These are phyloP conservation scores for Leucogyrophana mollusca DNA, from an alignment of 768 basidiomycete genomes.

Conservation along the genomic window DNA sequence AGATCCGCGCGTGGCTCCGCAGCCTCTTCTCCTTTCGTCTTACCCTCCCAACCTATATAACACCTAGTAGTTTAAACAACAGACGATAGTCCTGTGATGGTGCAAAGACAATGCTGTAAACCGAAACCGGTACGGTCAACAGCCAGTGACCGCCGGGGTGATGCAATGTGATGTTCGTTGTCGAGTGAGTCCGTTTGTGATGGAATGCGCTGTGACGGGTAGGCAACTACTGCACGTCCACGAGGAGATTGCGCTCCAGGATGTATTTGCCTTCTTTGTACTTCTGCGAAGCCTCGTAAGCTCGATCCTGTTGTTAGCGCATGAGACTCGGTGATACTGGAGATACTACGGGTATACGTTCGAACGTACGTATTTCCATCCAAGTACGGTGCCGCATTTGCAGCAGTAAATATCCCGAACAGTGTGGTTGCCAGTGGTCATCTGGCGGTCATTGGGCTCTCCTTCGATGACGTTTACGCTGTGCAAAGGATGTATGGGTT, in stretches of 20 bases:
- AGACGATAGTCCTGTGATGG: conserved; percentile 14
- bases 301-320: conserved; percentile 67
- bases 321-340: neutral
- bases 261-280: conserved; percentile 99
- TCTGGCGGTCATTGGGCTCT: conserved; percentile 85
- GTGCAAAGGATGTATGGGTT: conserved; percentile 11
- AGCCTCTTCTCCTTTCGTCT: conserved; percentile 9
- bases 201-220: conserved; percentile 3
- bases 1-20: conserved; percentile 4
- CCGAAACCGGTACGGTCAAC: conserved; percentile 14
- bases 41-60: conserved; percentile 12
- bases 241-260: conserved; percentile 88
- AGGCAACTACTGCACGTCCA: conserved; percentile 70
- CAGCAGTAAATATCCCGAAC: conserved; percentile 94
- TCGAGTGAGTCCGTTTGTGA: conserved; percentile 3
- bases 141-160: conserved; percentile 11
- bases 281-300: conserved; percentile 86
- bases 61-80: conserved; percentile 20
- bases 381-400: conserved; percentile 84
- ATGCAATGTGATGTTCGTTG: conserved; percentile 10
- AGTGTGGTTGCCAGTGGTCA: conserved; percentile 96
- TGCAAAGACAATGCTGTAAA: conserved; percentile 12
- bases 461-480: conserved; percentile 94
- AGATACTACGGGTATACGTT: conserved; percentile 5
- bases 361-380: conserved; percentile 98